Conservation (phyloP, 345 rosid species). For the Excoecaria cochinchinensis region DNA sequence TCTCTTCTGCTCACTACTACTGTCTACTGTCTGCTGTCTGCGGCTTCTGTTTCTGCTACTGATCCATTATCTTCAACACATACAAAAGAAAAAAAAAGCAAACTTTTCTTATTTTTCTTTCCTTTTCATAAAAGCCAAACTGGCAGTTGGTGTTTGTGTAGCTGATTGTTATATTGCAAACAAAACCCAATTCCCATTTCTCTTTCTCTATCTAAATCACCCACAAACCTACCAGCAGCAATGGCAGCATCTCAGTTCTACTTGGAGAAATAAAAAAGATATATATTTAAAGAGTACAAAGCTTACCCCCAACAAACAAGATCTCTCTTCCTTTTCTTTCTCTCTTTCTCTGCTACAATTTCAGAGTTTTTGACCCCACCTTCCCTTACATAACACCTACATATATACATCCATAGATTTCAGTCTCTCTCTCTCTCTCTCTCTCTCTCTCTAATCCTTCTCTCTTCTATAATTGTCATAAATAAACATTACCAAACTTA, state of each 20-base stretch:
- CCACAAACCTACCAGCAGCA: slow-evolving; percentile 20
- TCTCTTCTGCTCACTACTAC: background rate
- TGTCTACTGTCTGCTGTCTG: background rate
- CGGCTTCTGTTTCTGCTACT: background rate
- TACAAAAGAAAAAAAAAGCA: background rate
- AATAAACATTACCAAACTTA: background rate
- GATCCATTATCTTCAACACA: background rate
- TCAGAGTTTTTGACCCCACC: slow-evolving; percentile 39
- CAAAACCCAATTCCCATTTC: background rate
- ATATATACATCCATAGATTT: slow-evolving; percentile 32
- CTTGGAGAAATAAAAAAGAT: background rate
- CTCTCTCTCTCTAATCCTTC: slow-evolving; percentile 1
- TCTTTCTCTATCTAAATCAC: background rate
- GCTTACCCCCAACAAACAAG: slow-evolving; percentile 28
- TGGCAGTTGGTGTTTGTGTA: slow-evolving; percentile 31
- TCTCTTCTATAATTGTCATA: slow-evolving; percentile 17
- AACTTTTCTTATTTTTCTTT: background rate
- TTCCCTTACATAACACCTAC: slow-evolving; percentile 38
- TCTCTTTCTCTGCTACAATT: slow-evolving; percentile 33
- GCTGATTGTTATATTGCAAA: background rate
- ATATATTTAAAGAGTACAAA: background rate
- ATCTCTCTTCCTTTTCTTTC: slow-evolving; percentile 30
- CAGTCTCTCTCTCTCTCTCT: background rate
- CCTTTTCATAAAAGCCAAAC: slow-evolving; percentile 38
- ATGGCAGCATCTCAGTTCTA: slow-evolving; percentile 9